Percentiles rank a stretch among this genome's conserved stretches.
These are phyloP conservation scores for Talaromyces liani DNA, from an alignment of 495 filamentous ascomycete species.

Conservation along the genomic window DNA sequence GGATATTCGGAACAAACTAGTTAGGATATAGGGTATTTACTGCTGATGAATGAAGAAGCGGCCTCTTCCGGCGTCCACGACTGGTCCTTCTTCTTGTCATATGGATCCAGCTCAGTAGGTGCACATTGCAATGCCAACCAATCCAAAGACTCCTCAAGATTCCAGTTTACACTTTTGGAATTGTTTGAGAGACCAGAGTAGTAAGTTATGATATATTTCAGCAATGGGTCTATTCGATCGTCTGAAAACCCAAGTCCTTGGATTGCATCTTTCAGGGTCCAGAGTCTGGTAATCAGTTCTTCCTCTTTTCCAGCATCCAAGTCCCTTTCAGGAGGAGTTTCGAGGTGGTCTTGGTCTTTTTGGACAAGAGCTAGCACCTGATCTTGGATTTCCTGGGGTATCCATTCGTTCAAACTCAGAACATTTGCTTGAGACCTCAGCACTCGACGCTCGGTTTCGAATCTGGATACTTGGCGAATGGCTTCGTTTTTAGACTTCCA, in stretches of 20 bases:
- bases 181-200: conserved; percentile 40
- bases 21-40: conserved; percentile 24
- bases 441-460: conserved; percentile 72
- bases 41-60: conserved; percentile 36
- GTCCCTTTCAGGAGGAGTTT: conserved; percentile 21
- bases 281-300: conserved; percentile 67
- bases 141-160: conserved; percentile 77
- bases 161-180: conserved; percentile 67
- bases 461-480: conserved; percentile 57
- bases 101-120: conserved; percentile 61
- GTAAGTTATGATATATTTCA: conserved; percentile 55
- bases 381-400: conserved; percentile 71
- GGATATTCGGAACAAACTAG: background rate
- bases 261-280: conserved; percentile 70
- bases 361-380: conserved; percentile 55
- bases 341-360: conserved; percentile 31
- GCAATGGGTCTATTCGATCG: conserved; percentile 52
- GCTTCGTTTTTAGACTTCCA: conserved; percentile 61
- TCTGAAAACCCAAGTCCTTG: conserved; percentile 58
- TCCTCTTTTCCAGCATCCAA: conserved; percentile 46
- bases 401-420: conserved; percentile 67
- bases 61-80: conserved; percentile 28
- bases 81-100: conserved; percentile 39
- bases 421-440: conserved; percentile 65
- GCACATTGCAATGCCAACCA: conserved; percentile 72